phyloP scores from a whole-genome alignment of 139 green algal species.

The Haematococcus sp. region DNA sequence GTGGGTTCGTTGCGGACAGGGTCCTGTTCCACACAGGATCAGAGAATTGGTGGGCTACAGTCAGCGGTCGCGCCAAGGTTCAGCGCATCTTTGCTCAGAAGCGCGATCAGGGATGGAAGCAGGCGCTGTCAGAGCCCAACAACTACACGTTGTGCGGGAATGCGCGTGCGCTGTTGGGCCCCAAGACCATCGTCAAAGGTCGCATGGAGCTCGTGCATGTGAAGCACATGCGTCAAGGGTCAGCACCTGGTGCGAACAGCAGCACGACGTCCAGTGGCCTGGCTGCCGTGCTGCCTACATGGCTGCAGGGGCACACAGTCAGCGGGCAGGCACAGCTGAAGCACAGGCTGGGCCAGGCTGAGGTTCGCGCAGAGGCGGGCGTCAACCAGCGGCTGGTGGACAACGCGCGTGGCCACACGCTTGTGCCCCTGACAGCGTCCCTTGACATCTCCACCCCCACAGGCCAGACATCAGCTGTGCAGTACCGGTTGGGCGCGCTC shows the following conservation, averaged over 20 bases:
- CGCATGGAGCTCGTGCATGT: no score
- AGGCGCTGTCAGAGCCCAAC: conserved; percentile 38
- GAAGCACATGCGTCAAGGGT: no score
- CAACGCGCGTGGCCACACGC: not conserved
- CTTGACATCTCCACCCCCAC: conserved; percentile 1
- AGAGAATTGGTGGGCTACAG: conserved; percentile 60
- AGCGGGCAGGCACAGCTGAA: not conserved
- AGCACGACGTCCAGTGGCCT: not conserved
- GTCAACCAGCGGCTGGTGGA: conserved; percentile 3
- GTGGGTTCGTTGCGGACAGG: conserved; percentile 63
- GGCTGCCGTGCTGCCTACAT: not conserved
- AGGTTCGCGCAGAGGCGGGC: conserved; percentile 1
- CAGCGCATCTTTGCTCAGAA: not conserved
- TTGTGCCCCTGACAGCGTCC: not conserved
- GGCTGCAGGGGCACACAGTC: not conserved
- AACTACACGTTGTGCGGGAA: conserved; percentile 51
- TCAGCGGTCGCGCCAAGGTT: conserved; percentile 34
- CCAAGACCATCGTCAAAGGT: no score
- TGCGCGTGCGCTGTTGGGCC: conserved; percentile 2
- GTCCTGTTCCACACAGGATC: conserved; percentile 50
- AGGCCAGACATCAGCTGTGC: not conserved
- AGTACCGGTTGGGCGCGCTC: conserved; percentile 11
- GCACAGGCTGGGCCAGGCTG: not conserved
- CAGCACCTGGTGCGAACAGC: not conserved
- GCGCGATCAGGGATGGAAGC: not conserved